Percentiles rank a stretch among this genome's conserved stretches.
phyloP scores from a whole-genome alignment of 139 green algal genomes.

The Nannochloris sp. region DNA sequence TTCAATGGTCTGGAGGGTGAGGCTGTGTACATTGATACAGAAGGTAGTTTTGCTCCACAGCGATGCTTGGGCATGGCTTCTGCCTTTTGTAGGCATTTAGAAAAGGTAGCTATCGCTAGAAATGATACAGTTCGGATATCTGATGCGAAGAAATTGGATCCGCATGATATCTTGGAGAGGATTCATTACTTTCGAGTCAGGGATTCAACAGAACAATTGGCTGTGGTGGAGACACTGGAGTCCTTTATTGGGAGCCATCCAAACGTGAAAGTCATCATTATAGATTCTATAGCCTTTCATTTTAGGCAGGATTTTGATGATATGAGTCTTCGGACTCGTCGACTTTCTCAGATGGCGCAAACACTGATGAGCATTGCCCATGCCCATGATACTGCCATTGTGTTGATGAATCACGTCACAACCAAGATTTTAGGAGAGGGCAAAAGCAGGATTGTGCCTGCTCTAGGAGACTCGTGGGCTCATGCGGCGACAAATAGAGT shows the following conservation, averaged over 20 bases:
- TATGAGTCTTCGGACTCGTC: constrained; percentile 58
- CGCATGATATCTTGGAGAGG: constrained; percentile 45
- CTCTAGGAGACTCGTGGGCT: constrained; percentile 72
- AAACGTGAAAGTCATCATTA: constrained; percentile 54
- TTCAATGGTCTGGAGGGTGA: constrained; percentile 51
- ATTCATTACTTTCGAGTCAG: constrained; percentile 72
- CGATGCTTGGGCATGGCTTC: constrained; percentile 65
- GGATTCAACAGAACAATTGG: constrained; percentile 67
- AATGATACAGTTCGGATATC: constrained; percentile 1
- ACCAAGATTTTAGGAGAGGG: constrained; percentile 41
- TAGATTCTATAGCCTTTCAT: constrained; percentile 88
- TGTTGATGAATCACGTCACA: constrained; percentile 81
- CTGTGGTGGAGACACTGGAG: constrained; percentile 47
- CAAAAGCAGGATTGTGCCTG: constrained; percentile 48
- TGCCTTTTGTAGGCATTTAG: constrained; percentile 39
- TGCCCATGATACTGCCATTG: constrained; percentile 58
- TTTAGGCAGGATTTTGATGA: constrained; percentile 79
- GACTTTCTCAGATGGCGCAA: constrained; percentile 73
- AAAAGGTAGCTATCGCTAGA: constrained; percentile 9
- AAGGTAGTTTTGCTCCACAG: constrained; percentile 84
- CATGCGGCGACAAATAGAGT: constrained; percentile 72
- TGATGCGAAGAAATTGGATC: constrained; percentile 24
- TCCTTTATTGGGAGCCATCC: constrained; percentile 44
- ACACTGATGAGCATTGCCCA: constrained; percentile 62
- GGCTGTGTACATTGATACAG: constrained; percentile 82